Base-by-base conservation (phyloP, 2,329 filamentous ascomycete species). In the Paraconiothyrium brasiliense region DNA sequence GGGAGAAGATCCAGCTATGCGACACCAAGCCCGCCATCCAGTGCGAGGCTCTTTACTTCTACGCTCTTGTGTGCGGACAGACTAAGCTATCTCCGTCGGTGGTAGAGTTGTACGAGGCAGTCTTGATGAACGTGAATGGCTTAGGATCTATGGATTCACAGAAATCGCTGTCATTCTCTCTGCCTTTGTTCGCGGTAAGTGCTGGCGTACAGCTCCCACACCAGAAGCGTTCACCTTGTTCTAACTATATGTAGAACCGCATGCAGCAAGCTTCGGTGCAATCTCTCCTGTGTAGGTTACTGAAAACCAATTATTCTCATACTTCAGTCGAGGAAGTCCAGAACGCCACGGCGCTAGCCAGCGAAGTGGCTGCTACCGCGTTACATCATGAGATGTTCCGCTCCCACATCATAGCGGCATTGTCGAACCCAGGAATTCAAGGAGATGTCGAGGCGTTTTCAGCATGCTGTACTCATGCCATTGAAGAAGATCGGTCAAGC, bases 11-110 rank as follows among this genome's bases (percentile, higher is more conserved):
- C 14, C 51, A 72, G 34, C 68, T 67, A 35, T 47, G 57, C 32
- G 67, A 54, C 3, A 68, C 71, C 16, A 62, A 67, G n/a, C 54
- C 64, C 4, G 48, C 58, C 3, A 51, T 78, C 22, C 74, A 76
- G 30, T 64, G 78, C 32, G 71, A 77, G 63, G 75, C 68, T 14
- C 48, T 74, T 27, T 66, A 61, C 51, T 76, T 77, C 48, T 72
- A 75, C 41, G 69, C 70, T 3, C 58, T 71, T 61, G 65, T 78
- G n/a, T 65, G 66, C 11, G 68, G 68, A 20, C 50, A 63, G 4
- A 60, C 59, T 1, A 62, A 59, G 20, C 54, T 77, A 8, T 65
- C 68, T 4, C 35, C 55, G 35, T 58, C 70, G 7, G 50, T 73
- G 20, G 67, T 74, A 20, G 46, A 54, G 11, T 64, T 69, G 34